Evolutionary conservation across 1,284 basidiomycete species (phyloP).

Genomic region (Athelia sp.): DNA sequence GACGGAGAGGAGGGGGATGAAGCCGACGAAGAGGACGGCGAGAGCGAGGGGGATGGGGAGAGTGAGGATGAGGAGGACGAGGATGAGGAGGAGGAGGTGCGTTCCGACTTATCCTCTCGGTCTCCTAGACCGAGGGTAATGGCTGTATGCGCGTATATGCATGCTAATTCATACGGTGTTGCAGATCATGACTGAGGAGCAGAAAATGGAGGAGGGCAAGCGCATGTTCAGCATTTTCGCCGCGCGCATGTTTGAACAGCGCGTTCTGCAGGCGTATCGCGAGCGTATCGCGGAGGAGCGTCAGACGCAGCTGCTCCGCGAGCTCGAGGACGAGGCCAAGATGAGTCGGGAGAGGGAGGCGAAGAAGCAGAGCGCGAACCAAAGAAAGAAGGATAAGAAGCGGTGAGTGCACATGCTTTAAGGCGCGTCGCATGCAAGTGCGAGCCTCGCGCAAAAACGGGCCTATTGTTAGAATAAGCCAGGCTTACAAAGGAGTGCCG

Average conservation of each 20-base stretch:
- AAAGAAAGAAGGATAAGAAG: slow-evolving; percentile 99
- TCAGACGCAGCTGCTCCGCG: slow-evolving; percentile 81
- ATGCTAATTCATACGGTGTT: too few relatives aligned
- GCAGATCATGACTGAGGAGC: slow-evolving; percentile 66
- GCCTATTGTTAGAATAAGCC: too few relatives aligned
- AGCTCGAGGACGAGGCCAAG: slow-evolving; percentile 88
- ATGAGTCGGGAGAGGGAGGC: slow-evolving; percentile 79
- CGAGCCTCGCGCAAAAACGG: too few relatives aligned
- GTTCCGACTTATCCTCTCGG: slow-evolving; percentile 14
- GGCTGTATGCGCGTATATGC: too few relatives aligned
- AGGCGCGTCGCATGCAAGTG: too few relatives aligned
- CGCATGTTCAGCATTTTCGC: slow-evolving; percentile 99
- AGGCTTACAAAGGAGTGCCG: too few relatives aligned
- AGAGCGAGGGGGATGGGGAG: slow-evolving; percentile 39
- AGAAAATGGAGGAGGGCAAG: slow-evolving; percentile 98
- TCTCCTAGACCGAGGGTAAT: too few relatives aligned
- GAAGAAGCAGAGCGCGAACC: slow-evolving; percentile 93
- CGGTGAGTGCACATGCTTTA: too few relatives aligned
- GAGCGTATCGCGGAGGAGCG: slow-evolving; percentile 91
- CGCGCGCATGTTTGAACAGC: slow-evolving; percentile 99
- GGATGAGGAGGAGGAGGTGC: slow-evolving; percentile 44
- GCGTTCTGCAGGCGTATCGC: slow-evolving; percentile 89
- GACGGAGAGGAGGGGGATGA: slow-evolving; percentile 34
- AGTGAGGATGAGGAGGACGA: slow-evolving; percentile 24
- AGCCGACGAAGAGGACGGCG: slow-evolving; percentile 27